A percentile compares a stretch with the other conserved stretches of the same genome.
phyloP scores from a whole-genome alignment of 805 yeast species.

The Saturnispora quitensis region DNA sequence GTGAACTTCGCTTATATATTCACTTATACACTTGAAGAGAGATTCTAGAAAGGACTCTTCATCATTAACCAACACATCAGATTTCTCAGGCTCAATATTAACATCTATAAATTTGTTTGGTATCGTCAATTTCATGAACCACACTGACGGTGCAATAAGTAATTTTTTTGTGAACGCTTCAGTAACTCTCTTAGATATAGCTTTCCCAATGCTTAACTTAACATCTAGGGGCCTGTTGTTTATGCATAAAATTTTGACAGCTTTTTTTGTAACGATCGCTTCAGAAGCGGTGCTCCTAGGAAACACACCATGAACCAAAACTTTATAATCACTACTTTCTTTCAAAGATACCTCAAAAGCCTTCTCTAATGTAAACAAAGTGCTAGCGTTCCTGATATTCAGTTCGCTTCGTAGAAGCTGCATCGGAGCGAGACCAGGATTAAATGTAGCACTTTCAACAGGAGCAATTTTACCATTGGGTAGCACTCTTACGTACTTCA shows the following conservation, averaged over 20 bases:
- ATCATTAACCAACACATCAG: conserved; percentile 29
- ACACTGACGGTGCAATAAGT: conserved; percentile 25
- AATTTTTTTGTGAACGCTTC: conserved; percentile 18
- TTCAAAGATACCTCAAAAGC: neutral
- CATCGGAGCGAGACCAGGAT: conserved; percentile 7
- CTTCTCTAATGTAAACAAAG: conserved; percentile 15
- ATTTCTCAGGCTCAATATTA: conserved; percentile 38
- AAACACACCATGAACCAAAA: conserved; percentile 17
- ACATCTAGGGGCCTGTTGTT: conserved; percentile 27
- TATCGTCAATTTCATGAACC: conserved; percentile 29
- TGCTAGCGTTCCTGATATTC: conserved; percentile 13
- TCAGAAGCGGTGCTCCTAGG: conserved; percentile 29
- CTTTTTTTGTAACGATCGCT: conserved; percentile 18
- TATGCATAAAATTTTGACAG: conserved; percentile 25
- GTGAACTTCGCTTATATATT: neutral
- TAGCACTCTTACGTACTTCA: conserved; percentile 16
- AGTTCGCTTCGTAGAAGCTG: conserved; percentile 13
- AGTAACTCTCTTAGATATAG: conserved; percentile 19
- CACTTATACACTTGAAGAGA: conserved; percentile 10
- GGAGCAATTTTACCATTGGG: conserved; percentile 12
- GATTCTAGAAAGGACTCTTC: conserved; percentile 16
- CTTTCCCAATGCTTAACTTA: conserved; percentile 25
- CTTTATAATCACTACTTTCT: neutral
- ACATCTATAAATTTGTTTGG: conserved; percentile 25
- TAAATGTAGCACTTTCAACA: conserved; percentile 10